A percentile compares a stretch with the other conserved stretches of the same genome.
These are phyloP conservation scores for Ustulina deusta DNA, from an alignment of 2,329 filamentous ascomycete species.

Conservation along the genomic window DNA sequence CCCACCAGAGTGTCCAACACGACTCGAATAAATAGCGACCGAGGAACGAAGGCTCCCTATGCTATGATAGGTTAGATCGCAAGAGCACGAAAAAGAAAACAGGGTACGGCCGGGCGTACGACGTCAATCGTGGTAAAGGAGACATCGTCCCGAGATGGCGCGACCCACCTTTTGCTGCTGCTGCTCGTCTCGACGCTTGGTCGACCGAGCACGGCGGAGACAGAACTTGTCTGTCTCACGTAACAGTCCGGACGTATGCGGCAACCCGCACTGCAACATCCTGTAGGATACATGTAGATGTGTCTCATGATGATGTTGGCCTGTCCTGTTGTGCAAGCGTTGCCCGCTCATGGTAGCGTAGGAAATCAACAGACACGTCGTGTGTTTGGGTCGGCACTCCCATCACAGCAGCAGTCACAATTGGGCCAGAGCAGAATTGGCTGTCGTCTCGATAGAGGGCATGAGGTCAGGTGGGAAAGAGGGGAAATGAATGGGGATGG, in stretches of 20 bases:
- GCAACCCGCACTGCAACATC: not conserved
- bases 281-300: not conserved
- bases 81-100: conserved; percentile 12
- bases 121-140: conserved; percentile 3
- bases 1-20: conserved; percentile 27
- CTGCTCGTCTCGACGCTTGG: not conserved
- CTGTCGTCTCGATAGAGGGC: not conserved
- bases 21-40: conserved; percentile 11
- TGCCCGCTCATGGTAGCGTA: not conserved
- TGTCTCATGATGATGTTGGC: conserved; percentile 14
- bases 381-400: not conserved
- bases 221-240: not conserved
- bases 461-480: not conserved
- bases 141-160: conserved; percentile 28
- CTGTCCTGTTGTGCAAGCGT: not conserved
- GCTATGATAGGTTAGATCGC: conserved; percentile 24
- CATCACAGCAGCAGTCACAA: not conserved
- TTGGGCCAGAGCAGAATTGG: not conserved
- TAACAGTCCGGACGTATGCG: conserved; percentile 5
- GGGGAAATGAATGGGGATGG: conserved; percentile 7
- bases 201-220: conserved; percentile 2
- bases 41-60: not conserved
- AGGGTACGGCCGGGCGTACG: conserved; percentile 17
- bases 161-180: conserved; percentile 23
- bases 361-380: not conserved